These are phyloP conservation scores for Ustulina deusta DNA, from an alignment of 2,329 filamentous ascomycete species.

Conservation along the genomic window DNA sequence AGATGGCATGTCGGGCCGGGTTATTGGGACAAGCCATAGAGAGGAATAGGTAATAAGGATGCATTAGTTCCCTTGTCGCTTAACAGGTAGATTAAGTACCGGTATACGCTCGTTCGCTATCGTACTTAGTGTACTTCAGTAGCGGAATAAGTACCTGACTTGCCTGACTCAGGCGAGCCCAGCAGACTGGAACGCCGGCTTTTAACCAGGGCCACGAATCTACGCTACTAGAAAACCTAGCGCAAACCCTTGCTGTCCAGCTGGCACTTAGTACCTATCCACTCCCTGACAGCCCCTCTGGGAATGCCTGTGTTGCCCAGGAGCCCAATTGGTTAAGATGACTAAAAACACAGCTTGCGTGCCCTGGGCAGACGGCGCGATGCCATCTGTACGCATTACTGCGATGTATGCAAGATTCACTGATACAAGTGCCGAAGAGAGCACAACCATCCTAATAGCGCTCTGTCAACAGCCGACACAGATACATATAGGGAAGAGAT, in stretches of 20 bases:
- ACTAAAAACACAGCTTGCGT: neutral
- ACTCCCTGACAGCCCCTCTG: too few species aligned
- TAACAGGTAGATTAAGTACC: slow-evolving; percentile 13
- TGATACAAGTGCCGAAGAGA: slow-evolving; percentile 22
- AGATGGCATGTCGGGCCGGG: slow-evolving; percentile 41
- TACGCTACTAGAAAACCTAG: slow-evolving; percentile 8
- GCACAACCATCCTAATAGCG: slow-evolving; percentile 16
- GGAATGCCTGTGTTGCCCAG: neutral
- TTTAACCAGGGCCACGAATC: slow-evolving; percentile 27
- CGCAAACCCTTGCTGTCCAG: neutral
- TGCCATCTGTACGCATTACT: slow-evolving; percentile 1
- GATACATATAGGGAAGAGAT: slow-evolving; percentile 33
- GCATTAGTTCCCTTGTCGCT: slow-evolving; percentile 48
- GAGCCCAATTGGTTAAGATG: slow-evolving; percentile 1
- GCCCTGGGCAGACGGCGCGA: neutral
- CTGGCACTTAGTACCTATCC: too few species aligned
- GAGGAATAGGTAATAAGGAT: slow-evolving; percentile 34
- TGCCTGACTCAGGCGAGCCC: slow-evolving; percentile 32
- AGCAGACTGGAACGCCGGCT: slow-evolving; percentile 36
- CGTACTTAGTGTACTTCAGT: neutral
- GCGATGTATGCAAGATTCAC: neutral
- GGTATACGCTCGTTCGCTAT: neutral
- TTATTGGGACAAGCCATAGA: slow-evolving; percentile 32
- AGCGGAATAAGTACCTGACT: slow-evolving; percentile 18
- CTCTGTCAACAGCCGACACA: slow-evolving; percentile 10